Evolutionary conservation across 2,329 filamentous ascomycete species (phyloP).

Genomic region (Thelonectria rubi): DNA sequence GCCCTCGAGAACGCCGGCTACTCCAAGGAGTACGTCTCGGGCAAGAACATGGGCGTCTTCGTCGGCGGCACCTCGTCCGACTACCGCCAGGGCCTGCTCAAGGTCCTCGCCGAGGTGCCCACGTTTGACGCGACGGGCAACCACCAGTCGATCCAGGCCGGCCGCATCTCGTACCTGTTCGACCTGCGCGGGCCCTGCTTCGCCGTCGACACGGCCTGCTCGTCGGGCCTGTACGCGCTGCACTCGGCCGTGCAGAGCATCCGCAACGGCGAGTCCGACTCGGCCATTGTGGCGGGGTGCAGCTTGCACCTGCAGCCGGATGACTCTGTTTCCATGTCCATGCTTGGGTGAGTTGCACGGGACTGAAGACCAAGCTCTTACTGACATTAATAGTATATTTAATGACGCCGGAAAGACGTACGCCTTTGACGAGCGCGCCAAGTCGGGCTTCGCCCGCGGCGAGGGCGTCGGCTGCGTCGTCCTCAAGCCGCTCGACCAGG

Average conservation of each 20-base stretch:
- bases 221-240: slow-evolving; percentile 45
- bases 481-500: slow-evolving; percentile 32
- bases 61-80: slow-evolving; percentile 59
- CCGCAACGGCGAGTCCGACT: slow-evolving; percentile 39
- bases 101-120: slow-evolving; percentile 57
- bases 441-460: slow-evolving; percentile 29
- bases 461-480: slow-evolving; percentile 27
- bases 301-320: slow-evolving; percentile 26
- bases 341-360: slow-evolving; percentile 37
- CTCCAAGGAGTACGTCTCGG: slow-evolving; percentile 56
- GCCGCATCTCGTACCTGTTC: slow-evolving; percentile 48
- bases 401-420: slow-evolving; percentile 27
- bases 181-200: slow-evolving; percentile 47
- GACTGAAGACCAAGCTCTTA: too few relatives aligned
- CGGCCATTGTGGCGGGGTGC: slow-evolving; percentile 54
- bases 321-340: slow-evolving; percentile 44
- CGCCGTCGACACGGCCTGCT: slow-evolving; percentile 50
- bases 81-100: slow-evolving; percentile 56
- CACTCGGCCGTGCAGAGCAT: slow-evolving; percentile 46
- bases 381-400: slow-evolving; percentile 16
- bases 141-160: slow-evolving; percentile 62
- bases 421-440: slow-evolving; percentile 26
- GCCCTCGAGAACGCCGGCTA: slow-evolving; percentile 63
- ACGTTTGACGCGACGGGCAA: slow-evolving; percentile 62
- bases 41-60: slow-evolving; percentile 60